Base-by-base conservation (phyloP, 306 rosid species). In the Glycine soja region DNA sequence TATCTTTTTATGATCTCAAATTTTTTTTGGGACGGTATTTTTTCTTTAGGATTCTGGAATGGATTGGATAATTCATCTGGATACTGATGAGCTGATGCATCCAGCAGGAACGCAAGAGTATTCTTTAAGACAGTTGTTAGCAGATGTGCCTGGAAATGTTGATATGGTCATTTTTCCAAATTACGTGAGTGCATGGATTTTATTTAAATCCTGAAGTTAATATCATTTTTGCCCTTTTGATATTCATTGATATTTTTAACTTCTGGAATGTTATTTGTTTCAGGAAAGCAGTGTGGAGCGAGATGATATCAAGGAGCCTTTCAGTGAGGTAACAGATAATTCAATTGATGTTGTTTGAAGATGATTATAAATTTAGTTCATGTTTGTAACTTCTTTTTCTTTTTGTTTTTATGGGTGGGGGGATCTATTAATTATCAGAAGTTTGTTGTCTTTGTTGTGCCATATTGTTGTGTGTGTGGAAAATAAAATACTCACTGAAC, bases 31-130 rank as follows among this genome's bases (percentile, higher is more conserved):
- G 34, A 57, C 16, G 40, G 74, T 87, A 45, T 81, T 52, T 34
- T 38, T 16, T 10, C 45, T 77, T 50, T 88, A 95, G 99, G 95
- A 87, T 40, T 87, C 89, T 68, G 90, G 98, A 50, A 90, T 90
- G 98, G 99, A 92, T 84, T 95, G 99, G 99, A 91, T 95, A 78
- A 43, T 95, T 73, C 99, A 95, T 92, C 91, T 95, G 78, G 99
- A 95, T 85, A 95, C 97, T n/a, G 97, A 91, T 82, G 98, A 92
- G 82, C 87, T 95, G 77, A 79, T 92, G 66, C 82, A 91, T 87
- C 97, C 97, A 62, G 91, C 86, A 10, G 97, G 92, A 82, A 75
- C 89, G 3, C 80, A 42, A 11, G 99, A 92, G 88, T 95, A 95
- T 68, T 95, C 99, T 18, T 87, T 95, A 84, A 89, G 98, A 80